Conservation (phyloP, 176 grass and related monocot genomes). For the Musa itinerans region DNA sequence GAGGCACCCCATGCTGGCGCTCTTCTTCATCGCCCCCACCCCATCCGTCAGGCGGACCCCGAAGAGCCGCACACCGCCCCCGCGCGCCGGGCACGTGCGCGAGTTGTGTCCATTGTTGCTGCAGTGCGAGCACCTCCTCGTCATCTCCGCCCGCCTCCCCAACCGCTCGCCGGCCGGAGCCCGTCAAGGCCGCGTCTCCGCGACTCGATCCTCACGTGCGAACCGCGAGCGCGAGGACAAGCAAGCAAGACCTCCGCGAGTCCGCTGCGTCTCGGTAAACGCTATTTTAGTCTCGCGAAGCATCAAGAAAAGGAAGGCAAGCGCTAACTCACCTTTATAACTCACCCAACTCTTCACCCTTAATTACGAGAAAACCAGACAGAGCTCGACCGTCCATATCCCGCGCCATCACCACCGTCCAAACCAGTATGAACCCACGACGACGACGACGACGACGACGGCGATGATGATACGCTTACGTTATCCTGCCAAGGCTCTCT, state of each 20-base stretch:
- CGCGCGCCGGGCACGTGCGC: constrained; percentile 63
- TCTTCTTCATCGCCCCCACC: constrained; percentile 68
- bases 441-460: not conserved
- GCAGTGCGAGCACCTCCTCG: constrained; percentile 92
- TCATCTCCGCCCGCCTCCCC: constrained; percentile 35
- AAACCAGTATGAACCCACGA: not conserved
- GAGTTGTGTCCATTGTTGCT: constrained; percentile 97
- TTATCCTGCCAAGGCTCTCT: not conserved
- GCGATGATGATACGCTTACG: not conserved
- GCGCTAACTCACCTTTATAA: not conserved
- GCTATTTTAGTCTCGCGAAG: not conserved
- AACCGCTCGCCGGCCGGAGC: not conserved
- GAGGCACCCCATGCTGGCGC: constrained; percentile 97
- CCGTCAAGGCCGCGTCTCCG: not conserved
- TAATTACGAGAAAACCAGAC: constrained; percentile 8
- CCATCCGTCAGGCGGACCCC: constrained; percentile 64
- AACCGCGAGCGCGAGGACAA: not conserved
- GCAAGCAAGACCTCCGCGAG: not conserved
- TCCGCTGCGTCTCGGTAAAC: not conserved
- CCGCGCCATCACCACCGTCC: not conserved
- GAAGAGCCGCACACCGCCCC: constrained; percentile 47
- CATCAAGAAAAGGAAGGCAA: not conserved
- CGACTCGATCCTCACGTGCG: not conserved
- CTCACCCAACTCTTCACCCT: not conserved
- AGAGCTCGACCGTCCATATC: constrained; percentile 7